Evolutionary conservation across 176 grass and related monocot genomes (phyloP).

Genomic region (Cenchrus purpureus): DNA sequence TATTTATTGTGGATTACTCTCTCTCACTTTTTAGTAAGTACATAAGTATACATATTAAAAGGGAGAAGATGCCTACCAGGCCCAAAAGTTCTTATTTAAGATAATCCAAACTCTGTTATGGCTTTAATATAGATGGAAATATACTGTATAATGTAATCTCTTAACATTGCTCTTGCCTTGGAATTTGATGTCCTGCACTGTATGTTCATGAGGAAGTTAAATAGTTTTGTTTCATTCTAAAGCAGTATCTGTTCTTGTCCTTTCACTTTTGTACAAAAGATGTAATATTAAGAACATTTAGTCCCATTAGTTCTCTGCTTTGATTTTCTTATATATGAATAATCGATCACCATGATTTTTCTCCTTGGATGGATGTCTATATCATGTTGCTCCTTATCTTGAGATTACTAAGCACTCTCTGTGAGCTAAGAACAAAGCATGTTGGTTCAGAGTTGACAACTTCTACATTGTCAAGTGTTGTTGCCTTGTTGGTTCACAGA

Average conservation of each 20-base stretch:
- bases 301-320: background rate
- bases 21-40: background rate
- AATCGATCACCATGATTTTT: background rate
- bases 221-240: background rate
- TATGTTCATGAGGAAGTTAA: background rate
- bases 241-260: background rate
- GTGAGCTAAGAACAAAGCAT: background rate
- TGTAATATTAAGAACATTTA: background rate
- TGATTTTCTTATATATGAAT: conserved; percentile 4
- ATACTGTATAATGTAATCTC: background rate
- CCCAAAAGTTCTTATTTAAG: background rate
- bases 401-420: background rate
- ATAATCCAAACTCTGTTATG: background rate
- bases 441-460: background rate
- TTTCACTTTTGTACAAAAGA: background rate
- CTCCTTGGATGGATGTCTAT: background rate
- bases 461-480: background rate
- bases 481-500: background rate
- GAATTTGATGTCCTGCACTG: background rate
- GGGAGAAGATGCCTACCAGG: background rate
- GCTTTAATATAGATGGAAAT: background rate
- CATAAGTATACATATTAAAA: background rate
- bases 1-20: background rate
- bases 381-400: background rate
- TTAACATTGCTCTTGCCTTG: background rate